phyloP scores from a whole-genome alignment of 768 basidiomycete species.

The Phaeolepiota aurea region DNA sequence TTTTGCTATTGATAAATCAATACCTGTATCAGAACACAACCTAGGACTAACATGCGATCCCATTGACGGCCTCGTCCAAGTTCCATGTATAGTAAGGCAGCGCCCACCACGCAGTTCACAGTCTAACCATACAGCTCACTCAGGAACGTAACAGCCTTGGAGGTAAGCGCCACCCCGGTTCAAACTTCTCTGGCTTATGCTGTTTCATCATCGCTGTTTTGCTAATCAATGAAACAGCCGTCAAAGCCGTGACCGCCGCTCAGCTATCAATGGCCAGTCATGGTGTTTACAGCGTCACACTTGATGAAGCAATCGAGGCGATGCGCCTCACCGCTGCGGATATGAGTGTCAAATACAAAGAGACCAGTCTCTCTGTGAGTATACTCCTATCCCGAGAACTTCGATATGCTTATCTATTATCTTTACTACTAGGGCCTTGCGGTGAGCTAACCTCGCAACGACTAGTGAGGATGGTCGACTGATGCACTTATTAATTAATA shows the following conservation, averaged over 20 bases:
- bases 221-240: too few relatives aligned
- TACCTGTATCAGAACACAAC: constrained; percentile 62
- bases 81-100: constrained; percentile 92
- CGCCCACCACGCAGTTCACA: too few relatives aligned
- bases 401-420: too few relatives aligned
- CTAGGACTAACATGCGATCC: constrained; percentile 91
- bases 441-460: constrained; percentile 17
- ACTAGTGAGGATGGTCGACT: background rate
- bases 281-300: constrained; percentile 76
- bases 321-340: constrained; percentile 91
- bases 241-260: constrained; percentile 89
- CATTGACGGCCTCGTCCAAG: constrained; percentile 87
- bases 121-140: background rate
- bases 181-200: background rate
- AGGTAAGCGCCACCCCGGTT: constrained; percentile 40
- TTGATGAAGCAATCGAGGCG: constrained; percentile 94
- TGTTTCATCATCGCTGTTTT: background rate
- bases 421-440: constrained; percentile 39
- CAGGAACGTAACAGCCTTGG: constrained; percentile 83
- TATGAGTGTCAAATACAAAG: constrained; percentile 94
- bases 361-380: constrained; percentile 84
- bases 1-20: background rate
- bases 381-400: constrained; percentile 2
- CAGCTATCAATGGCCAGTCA: constrained; percentile 91
- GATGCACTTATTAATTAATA: constrained; percentile 15